Conservation (phyloP, 495 filamentous ascomycete species). For the Penicillium chermesinum region DNA sequence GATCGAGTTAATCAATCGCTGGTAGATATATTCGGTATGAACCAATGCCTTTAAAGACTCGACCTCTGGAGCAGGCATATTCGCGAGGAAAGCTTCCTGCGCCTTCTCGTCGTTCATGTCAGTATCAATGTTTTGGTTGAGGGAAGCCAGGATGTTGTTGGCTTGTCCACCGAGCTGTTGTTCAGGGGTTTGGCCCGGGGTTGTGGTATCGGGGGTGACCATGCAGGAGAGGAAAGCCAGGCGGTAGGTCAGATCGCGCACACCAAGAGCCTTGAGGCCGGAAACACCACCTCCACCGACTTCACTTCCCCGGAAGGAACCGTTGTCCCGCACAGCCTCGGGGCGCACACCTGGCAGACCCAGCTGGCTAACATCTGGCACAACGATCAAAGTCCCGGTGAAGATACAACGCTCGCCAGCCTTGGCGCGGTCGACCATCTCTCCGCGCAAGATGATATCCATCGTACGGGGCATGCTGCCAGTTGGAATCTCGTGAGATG, state of each 20-base stretch:
- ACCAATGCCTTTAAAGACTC: conserved; percentile 89
- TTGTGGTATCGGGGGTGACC: conserved; percentile 86
- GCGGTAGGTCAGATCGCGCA: conserved; percentile 94
- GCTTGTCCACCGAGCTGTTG: conserved; percentile 66
- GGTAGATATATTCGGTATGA: conserved; percentile 91
- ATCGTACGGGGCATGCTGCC: conserved; percentile 98
- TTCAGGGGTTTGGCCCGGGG: conserved; percentile 60
- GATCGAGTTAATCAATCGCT: conserved; percentile 87
- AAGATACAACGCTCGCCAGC: conserved; percentile 98
- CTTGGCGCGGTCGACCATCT: conserved; percentile 95
- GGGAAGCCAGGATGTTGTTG: conserved; percentile 72
- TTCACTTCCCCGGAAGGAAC: conserved; percentile 68
- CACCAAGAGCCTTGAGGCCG: conserved; percentile 86
- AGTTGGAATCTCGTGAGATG: conserved; percentile 95
- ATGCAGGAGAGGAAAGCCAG: conserved; percentile 96
- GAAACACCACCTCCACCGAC: conserved; percentile 77
- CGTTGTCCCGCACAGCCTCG: conserved; percentile 80
- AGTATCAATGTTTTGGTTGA: conserved; percentile 63
- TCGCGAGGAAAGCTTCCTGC: conserved; percentile 80
- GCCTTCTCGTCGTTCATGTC: conserved; percentile 77
- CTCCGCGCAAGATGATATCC: conserved; percentile 95
- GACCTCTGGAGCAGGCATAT: conserved; percentile 77
- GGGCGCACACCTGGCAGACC: conserved; percentile 81
- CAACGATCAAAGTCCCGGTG: conserved; percentile 91
- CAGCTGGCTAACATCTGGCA: conserved; percentile 94